Evolutionary conservation across 2,329 filamentous ascomycete species (phyloP).

Genomic region (Scedosporium apiospermum): DNA sequence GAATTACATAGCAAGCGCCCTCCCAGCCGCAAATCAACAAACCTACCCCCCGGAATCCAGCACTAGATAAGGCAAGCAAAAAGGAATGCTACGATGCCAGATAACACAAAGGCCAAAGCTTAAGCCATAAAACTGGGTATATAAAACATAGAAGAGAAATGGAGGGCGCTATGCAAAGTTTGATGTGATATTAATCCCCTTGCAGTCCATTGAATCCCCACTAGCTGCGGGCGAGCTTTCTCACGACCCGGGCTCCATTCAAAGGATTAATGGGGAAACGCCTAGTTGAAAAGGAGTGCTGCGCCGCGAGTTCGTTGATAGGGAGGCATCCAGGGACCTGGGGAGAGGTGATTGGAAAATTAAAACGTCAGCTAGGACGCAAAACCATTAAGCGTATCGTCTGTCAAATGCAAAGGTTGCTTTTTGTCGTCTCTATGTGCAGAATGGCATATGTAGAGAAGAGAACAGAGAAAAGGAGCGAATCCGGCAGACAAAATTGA

Average conservation of each 20-base stretch:
- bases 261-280: too few relatives aligned
- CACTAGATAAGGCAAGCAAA: slow-evolving; percentile 1
- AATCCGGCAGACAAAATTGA: background rate
- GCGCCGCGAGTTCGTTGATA: background rate
- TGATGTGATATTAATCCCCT: background rate
- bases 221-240: too few relatives aligned
- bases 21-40: background rate
- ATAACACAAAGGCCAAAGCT: background rate
- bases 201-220: background rate
- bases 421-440: background rate
- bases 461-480: slow-evolving; percentile 1
- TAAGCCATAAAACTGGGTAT: slow-evolving; percentile 1
- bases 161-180: background rate
- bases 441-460: slow-evolving; percentile 4
- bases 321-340: background rate
- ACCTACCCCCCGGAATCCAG: background rate
- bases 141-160: slow-evolving; percentile 5
- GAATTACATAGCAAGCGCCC: background rate
- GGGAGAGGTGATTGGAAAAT: background rate
- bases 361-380: background rate
- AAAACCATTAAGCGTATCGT: slow-evolving; percentile 1
- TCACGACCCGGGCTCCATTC: too few relatives aligned
- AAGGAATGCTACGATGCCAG: background rate
- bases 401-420: background rate
- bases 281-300: background rate